Conservation (phyloP, 768 basidiomycete species). For the Lactarius vividus region DNA sequence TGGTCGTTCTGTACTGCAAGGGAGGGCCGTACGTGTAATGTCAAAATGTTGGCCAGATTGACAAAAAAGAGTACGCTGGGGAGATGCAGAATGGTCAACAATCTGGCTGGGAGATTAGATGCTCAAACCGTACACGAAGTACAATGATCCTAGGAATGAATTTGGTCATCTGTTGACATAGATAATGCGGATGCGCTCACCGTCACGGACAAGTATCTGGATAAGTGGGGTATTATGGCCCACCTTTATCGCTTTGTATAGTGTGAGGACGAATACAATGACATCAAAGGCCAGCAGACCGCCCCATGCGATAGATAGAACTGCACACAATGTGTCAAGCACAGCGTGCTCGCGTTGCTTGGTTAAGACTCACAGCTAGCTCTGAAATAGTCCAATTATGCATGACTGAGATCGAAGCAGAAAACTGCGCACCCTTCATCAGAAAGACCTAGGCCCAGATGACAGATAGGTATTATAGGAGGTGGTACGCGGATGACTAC, state of each 20-base stretch:
- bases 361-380: background rate
- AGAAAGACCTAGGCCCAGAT: background rate
- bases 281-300: constrained; percentile 1
- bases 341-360: background rate
- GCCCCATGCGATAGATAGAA: constrained; percentile 8
- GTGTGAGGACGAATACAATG: background rate
- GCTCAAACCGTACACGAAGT: background rate
- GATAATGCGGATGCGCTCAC: background rate
- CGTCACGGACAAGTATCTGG: background rate
- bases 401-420: too few species aligned
- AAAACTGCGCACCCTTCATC: constrained; percentile 1
- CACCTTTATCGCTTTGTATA: background rate
- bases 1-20: background rate
- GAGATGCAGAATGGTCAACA: background rate
- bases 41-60: constrained; percentile 9
- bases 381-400: background rate
- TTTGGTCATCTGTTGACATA: background rate
- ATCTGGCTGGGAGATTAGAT: background rate
- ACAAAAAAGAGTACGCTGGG: background rate
- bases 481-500: background rate
- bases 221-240: background rate
- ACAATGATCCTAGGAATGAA: background rate
- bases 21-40: background rate
- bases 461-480: background rate
- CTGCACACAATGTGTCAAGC: background rate